Conservation (phyloP, 768 basidiomycete species). For the Tubosaeta brunneosetosa region DNA sequence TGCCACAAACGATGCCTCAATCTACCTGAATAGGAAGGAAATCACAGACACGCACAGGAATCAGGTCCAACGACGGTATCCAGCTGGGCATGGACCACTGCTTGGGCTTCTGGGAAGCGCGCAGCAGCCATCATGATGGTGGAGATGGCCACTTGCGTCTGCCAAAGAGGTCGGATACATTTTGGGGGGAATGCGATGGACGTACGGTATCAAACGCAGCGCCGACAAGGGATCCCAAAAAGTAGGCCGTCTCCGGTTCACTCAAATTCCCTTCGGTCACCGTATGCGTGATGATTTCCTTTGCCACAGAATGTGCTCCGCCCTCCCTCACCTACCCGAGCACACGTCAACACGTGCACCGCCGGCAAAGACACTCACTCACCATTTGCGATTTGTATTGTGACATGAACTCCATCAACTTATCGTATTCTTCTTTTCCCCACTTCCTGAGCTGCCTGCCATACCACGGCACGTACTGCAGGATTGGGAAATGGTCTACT, state of each 20-base stretch:
- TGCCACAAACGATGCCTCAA: not conserved
- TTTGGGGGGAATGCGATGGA: too few relatives aligned
- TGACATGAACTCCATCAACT: constrained; percentile 46
- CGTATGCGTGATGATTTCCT: constrained; percentile 46
- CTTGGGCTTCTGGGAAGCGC: constrained; percentile 31
- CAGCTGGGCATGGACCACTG: constrained; percentile 33
- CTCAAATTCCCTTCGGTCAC: constrained; percentile 44
- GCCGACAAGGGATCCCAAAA: constrained; percentile 59
- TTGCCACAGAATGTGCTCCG: constrained; percentile 39
- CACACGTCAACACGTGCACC: not conserved
- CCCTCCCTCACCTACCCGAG: constrained; percentile 7
- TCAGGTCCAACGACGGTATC: constrained; percentile 35
- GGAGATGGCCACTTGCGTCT: constrained; percentile 27
- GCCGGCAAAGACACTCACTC: not conserved
- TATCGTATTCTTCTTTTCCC: constrained; percentile 46
- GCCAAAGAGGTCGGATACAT: not conserved
- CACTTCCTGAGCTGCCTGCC: constrained; percentile 49
- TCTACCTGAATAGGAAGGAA: not conserved
- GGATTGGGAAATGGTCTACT: constrained; percentile 34
- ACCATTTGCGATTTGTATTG: constrained; percentile 45
- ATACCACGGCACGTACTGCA: constrained; percentile 57
- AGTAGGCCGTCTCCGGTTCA: constrained; percentile 51
- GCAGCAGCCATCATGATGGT: constrained; percentile 37
- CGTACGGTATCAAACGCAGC: constrained; percentile 54
- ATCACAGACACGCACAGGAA: constrained; percentile 20